Base-by-base conservation (phyloP, 2,329 filamentous ascomycete genomes). In the Alternaria dauci region DNA sequence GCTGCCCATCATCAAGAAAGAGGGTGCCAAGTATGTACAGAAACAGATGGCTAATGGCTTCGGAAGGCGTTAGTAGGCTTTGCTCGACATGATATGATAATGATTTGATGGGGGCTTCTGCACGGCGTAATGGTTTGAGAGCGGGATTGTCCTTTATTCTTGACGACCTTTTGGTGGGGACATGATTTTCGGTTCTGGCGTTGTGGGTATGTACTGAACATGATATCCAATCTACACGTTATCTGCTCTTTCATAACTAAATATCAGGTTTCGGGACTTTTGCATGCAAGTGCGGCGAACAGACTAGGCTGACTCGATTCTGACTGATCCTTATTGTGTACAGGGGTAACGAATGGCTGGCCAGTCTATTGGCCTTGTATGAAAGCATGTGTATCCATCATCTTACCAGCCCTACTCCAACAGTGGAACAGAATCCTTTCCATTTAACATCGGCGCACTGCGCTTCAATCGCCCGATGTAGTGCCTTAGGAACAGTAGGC, bases 1-100 rank as follows among this genome's bases (percentile, higher is more conserved):
- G 2, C 54, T 77, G 26, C 74, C 74, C 0, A 65, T 73, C 6
- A 76, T 77, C 63, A 77, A 77, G 63, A 66, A 65, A 6, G 72
- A 77, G 55, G 74, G 74, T 5, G 67, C 65, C 14, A 76, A 72
- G 58, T 74, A 71, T 42, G 59, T 77, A 14, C 61, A 68, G 28
- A 75, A 73, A 66, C 70, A 77, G 59, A 65, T 75, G 55, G 66
- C 68, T 5, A 60, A 62, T 36, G 61, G 71, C 5, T 61, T 70
- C 28, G 58, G 62, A 20, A 70, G 66, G 57, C 62, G 66, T 26
- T 65, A 47, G 62, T 18, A 12, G 4, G 12, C 7, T 11, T 25
- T 6, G 8, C 8, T 18, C 23, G 26, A 44, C 47, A 12, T 46
- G 50, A 47, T 23, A 47, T 41, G 7, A 11, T 28, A 9, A 42